These are phyloP conservation scores for Colletotrichum salicis DNA, from an alignment of 2,329 filamentous ascomycete genomes.

Conservation along the genomic window DNA sequence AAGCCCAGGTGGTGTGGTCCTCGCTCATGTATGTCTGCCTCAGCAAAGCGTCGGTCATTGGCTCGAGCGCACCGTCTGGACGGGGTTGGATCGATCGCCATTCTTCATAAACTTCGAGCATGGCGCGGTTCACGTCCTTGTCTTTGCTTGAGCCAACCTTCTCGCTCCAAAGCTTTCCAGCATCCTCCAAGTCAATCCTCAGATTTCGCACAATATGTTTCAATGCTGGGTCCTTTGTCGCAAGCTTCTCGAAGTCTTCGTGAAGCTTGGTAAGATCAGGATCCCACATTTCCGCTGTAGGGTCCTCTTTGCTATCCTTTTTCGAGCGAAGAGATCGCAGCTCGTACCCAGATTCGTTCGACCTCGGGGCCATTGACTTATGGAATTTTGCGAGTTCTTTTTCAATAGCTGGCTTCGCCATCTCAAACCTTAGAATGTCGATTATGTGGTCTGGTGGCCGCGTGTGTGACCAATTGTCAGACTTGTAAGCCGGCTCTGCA, in stretches of 20 bases:
- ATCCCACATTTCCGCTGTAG: conserved; percentile 46
- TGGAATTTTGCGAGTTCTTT: conserved; percentile 49
- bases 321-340: neutral
- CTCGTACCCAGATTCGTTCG: neutral
- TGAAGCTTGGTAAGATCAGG: conserved; percentile 48
- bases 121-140: conserved; percentile 40
- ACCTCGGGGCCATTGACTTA: conserved; percentile 19
- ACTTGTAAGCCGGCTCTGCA: conserved; percentile 57
- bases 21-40: conserved; percentile 43
- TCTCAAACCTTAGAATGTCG: conserved; percentile 69
- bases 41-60: conserved; percentile 39
- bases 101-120: conserved; percentile 50
- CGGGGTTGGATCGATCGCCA: conserved; percentile 56
- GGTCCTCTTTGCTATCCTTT: neutral
- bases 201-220: conserved; percentile 48
- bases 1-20: conserved; percentile 50
- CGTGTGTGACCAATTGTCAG: conserved; percentile 42
- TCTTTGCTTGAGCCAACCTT: neutral
- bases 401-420: conserved; percentile 57
- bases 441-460: conserved; percentile 61
- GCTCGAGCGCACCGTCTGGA: conserved; percentile 12
- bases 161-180: conserved; percentile 47
- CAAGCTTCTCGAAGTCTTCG: conserved; percentile 47
- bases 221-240: conserved; percentile 41
- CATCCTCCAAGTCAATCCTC: conserved; percentile 43